Conservation (phyloP, 139 green algal species). For the Yamagishiella unicocca region DNA sequence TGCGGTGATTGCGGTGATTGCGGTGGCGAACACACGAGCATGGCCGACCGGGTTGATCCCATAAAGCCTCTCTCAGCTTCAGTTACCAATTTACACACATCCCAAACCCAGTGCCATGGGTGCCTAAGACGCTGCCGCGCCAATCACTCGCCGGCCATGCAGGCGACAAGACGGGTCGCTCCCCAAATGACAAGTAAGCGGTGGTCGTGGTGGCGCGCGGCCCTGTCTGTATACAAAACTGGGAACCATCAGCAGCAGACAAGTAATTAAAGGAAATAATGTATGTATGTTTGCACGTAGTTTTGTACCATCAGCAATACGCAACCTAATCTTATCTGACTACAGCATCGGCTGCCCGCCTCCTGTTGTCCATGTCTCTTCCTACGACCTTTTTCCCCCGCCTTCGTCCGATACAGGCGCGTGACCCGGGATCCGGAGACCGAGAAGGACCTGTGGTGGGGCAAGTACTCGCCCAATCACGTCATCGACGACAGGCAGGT, state of each 20-base stretch:
- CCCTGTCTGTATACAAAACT: too few relatives aligned
- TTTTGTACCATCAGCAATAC: neutral
- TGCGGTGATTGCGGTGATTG: too few relatives aligned
- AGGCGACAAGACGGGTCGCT: slow-evolving; percentile 43
- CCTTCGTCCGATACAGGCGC: slow-evolving; percentile 77
- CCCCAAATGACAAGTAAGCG: slow-evolving; percentile 48
- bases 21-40: too few relatives aligned
- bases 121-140: neutral
- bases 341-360: neutral
- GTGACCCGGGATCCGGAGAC: slow-evolving; percentile 86
- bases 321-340: too few relatives aligned
- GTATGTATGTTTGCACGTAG: neutral
- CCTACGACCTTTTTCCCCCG: neutral
- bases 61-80: neutral
- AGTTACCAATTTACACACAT: neutral
- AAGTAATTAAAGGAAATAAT: neutral
- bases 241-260: neutral
- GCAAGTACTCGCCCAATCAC: slow-evolving; percentile 55
- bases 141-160: neutral
- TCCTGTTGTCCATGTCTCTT: neutral
- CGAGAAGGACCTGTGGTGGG: slow-evolving; percentile 91
- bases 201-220: too few relatives aligned
- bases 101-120: neutral
- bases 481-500: slow-evolving; percentile 53
- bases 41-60: too few relatives aligned